Conservation (phyloP, 768 basidiomycete species). For the Phanerochaete carnosa region DNA sequence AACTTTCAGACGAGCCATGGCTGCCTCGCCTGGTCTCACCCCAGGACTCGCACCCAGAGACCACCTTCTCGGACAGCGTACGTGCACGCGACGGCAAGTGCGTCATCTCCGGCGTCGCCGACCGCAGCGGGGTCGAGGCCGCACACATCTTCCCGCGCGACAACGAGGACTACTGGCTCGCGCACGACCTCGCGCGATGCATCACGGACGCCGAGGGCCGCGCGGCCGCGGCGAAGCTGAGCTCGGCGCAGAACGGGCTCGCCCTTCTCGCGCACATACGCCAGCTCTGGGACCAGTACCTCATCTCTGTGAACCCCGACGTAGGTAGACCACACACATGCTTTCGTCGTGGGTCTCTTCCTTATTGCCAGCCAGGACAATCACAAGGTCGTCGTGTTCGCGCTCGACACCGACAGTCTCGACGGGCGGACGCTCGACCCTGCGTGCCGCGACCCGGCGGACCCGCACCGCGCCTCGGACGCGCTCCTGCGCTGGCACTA, state of each 20-base stretch:
- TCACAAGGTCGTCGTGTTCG: not conserved
- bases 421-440: not conserved
- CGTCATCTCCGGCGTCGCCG: not conserved
- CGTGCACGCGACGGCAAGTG: not conserved
- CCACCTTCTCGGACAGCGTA: not conserved
- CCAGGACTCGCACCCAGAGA: not conserved
- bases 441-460: not conserved
- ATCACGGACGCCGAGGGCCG: not conserved
- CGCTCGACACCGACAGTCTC: not conserved
- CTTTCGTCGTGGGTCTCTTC: not conserved
- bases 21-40: not conserved
- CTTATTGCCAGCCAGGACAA: not conserved
- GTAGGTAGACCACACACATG: not conserved
- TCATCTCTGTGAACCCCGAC: not conserved
- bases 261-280: not conserved
- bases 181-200: not conserved
- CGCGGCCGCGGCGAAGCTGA: not conserved
- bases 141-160: not conserved
- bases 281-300: not conserved
- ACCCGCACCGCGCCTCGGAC: not conserved
- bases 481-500: not conserved
- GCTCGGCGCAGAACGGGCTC: not conserved
- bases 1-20: not conserved
- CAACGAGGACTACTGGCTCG: not conserved
- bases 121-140: not conserved